phyloP scores from a whole-genome alignment of 805 yeast genomes.

The Zygotorulaspora florentina region DNA sequence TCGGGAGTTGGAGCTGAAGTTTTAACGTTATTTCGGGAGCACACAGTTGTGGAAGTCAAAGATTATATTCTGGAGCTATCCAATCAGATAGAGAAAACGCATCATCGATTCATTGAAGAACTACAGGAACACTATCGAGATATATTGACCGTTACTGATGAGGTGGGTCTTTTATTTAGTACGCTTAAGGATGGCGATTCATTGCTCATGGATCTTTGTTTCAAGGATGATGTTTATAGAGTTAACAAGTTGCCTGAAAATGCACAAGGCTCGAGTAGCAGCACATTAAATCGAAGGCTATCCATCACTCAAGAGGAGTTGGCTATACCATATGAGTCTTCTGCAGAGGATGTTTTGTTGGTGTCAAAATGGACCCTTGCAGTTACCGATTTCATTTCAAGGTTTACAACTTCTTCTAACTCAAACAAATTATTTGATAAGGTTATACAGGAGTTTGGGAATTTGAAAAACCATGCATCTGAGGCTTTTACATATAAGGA shows the following conservation, averaged over 20 bases:
- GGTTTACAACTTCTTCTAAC: conserved; percentile 17
- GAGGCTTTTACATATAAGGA: conserved; percentile 4
- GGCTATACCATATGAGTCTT: background rate
- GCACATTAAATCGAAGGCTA: background rate
- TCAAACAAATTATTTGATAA: conserved; percentile 18
- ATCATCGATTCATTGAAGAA: conserved; percentile 19
- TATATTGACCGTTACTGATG: conserved; percentile 26
- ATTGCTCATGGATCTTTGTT: conserved; percentile 30
- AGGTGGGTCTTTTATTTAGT: conserved; percentile 16
- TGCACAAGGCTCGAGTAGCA: background rate
- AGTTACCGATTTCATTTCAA: conserved; percentile 17
- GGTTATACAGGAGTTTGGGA: conserved; percentile 14
- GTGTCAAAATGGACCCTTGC: conserved; percentile 28
- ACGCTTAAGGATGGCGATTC: conserved; percentile 20
- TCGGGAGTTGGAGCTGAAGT: conserved; percentile 6
- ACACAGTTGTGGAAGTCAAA: conserved; percentile 15
- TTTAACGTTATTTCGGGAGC: conserved; percentile 13
- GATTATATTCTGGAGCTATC: conserved; percentile 19
- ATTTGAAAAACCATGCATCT: conserved; percentile 1
- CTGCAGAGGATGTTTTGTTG: conserved; percentile 11
- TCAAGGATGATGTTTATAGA: conserved; percentile 26
- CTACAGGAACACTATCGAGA: conserved; percentile 25
- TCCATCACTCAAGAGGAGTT: background rate
- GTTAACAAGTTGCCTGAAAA: conserved; percentile 22
- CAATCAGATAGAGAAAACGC: conserved; percentile 13